Evolutionary conservation across 441 rosid species (phyloP), one percentile per base, ranked within the genome.

Genomic region (Euphorbia schlechtendalii): DNA sequence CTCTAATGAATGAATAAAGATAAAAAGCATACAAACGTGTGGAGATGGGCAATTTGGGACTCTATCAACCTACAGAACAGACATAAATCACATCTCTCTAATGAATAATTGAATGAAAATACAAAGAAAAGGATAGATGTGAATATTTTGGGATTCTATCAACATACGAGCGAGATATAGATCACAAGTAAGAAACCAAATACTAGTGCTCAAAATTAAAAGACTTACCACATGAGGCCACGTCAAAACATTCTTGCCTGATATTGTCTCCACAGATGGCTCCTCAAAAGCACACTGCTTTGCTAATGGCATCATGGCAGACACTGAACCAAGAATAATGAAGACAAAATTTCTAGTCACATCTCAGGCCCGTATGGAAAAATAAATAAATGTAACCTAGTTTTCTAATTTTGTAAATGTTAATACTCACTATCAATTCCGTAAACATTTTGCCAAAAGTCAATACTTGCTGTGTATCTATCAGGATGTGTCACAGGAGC

Each of bases 271-370:
- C 72, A 90, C 94, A 45, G 86, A 83, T 41, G 97, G 99, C 76
- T 90, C 99, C 75, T 93, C 97, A 76, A 90, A 93, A 11, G 97
- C 99, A 74, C 96, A 87, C 71, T 87, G 97, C 80, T 87, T 90
- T 63, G 98, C 98, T 59, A 93, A 72, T 28, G 88, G 92, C 88
- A 93, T 61, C 96, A 93, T 84, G 67, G 96, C 91, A 77, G 99
- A 90, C 99, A 93, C 97, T 90, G 82, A 76, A 76, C 71, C 73
- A 77, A 74, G 38, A 70, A 49, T 20, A 71, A 41, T 18, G 28
- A 64, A 34, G 59, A 54, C 22, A 64, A 61, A 69, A 36, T 56
- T 65, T 60, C 30, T 48, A 8, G 27, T 51, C 51, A 18, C 55
- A 64, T 28, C 54, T 67, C 48, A 46, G 59, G 59, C 65, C 45